Percentiles rank a stretch among this genome's conserved stretches.
These are phyloP conservation scores for Aspergillus texensis DNA, from an alignment of 2,329 filamentous ascomycete species.

Conservation along the genomic window DNA sequence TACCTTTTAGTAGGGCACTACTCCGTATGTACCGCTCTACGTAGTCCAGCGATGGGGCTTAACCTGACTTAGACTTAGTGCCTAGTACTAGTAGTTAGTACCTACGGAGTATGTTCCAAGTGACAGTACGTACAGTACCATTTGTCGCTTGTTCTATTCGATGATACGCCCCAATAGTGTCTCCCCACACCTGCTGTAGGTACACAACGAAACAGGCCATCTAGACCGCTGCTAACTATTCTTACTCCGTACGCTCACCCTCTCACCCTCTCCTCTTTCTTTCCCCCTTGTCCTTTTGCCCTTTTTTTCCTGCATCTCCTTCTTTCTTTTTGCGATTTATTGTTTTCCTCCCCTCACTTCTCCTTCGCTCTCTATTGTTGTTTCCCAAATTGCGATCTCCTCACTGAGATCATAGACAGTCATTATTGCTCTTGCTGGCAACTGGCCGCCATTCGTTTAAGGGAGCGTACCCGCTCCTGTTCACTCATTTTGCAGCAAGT, in stretches of 20 bases:
- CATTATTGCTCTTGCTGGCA: slow-evolving; percentile 19
- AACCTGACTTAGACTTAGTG: background rate
- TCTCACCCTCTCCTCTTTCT: slow-evolving; percentile 1
- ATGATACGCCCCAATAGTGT: slow-evolving; percentile 1
- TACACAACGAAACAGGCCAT: slow-evolving; percentile 9
- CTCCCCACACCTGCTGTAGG: slow-evolving; percentile 2
- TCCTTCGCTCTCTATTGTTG: slow-evolving; percentile 7
- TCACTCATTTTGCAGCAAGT: slow-evolving; percentile 29
- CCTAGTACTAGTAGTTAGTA: background rate
- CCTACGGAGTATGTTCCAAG: background rate
- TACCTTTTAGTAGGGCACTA: background rate
- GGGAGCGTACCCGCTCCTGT: slow-evolving; percentile 23
- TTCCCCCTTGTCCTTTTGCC: slow-evolving; percentile 3
- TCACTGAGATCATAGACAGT: background rate
- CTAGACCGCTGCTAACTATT: slow-evolving; percentile 20
- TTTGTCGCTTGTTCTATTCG: background rate
- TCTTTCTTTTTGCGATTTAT: slow-evolving; percentile 11
- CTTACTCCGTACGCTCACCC: background rate
- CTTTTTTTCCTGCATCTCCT: slow-evolving; percentile 26
- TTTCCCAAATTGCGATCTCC: background rate
- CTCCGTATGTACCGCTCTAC: background rate
- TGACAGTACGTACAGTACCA: slow-evolving; percentile 5
- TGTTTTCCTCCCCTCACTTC: slow-evolving; percentile 4
- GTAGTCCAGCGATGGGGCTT: background rate
- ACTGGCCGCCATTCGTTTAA: slow-evolving; percentile 31